phyloP scores from a whole-genome alignment of 148 eudicot species.

The Cornus florida region DNA sequence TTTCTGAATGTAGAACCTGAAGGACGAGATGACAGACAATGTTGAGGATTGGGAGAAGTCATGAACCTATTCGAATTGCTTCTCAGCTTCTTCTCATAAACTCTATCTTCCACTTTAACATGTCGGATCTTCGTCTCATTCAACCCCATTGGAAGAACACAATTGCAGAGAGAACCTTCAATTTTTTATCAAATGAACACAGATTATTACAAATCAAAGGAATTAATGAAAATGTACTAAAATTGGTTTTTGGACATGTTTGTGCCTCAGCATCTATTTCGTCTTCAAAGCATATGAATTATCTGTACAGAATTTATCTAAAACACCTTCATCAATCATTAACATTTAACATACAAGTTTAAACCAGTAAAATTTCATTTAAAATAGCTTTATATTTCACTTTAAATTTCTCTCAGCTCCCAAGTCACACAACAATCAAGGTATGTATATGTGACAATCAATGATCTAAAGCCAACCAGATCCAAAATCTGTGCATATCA shows the following conservation, averaged over 20 bases:
- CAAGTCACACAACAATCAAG: neutral
- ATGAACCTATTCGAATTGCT: conserved; percentile 63
- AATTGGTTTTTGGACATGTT: too few species aligned
- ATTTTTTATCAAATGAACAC: neutral
- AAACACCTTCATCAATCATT: too few species aligned
- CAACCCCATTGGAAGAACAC: conserved; percentile 87
- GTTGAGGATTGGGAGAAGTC: conserved; percentile 15
- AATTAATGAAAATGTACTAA: neutral
- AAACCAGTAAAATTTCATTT: too few species aligned
- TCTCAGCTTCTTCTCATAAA: conserved; percentile 58
- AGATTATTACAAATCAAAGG: neutral
- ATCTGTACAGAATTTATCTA: too few species aligned
- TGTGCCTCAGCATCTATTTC: too few species aligned
- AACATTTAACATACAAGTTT: too few species aligned
- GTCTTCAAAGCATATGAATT: too few species aligned
- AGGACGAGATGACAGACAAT: conserved; percentile 29
- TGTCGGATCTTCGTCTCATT: conserved; percentile 73
- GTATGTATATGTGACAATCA: neutral
- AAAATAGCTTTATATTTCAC: too few species aligned
- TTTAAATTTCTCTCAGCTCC: neutral
- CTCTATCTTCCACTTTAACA: conserved; percentile 43
- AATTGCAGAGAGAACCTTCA: conserved; percentile 78
- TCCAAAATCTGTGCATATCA: conserved; percentile 3
- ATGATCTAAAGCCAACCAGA: conserved; percentile 2
- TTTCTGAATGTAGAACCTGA: conserved; percentile 40